Base-by-base conservation (phyloP, 1,139 yeast species). In the Debaryomyces psychrophilus region DNA sequence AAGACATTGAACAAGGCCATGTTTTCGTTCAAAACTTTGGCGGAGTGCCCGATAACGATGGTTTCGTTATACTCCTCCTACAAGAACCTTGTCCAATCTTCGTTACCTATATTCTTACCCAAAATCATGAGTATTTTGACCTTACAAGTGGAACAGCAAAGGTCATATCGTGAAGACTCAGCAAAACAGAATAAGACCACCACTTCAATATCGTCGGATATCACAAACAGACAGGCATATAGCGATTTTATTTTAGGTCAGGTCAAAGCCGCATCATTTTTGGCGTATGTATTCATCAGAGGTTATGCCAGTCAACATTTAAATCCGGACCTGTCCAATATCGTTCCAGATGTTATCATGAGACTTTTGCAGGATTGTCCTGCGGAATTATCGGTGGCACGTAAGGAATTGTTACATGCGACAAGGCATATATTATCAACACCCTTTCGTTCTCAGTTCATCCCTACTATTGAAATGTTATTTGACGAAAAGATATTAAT, bases 21-120 rank as follows among this genome's bases (percentile, higher is more conserved):
- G 79, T 75, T 66, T 58, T 90, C 98, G 1, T 93, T 93, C 73
- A 92, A 90, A 61, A 90, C 95, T 8, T 77, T 93, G 49, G 90
- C 97, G 0, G 99, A 95, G 65, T 92, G 98, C 62, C 99, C 99
- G 5, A 92, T 95, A 35, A 92, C 96, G 8, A 88, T 95, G 82
- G 99, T 95, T 2, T 82, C 96, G 6, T 74, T 95, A 45, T 90
- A 89, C 58, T 87, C 96, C 1, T 85, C 96, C 0, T 92, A 92
- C 68, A 89, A 90, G 61, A 82, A 82, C 37, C 69, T 90, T 45
- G 89, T 88, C 2, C 80, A 81, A 42, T 72, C 87, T 0, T 82
- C 93, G 1, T 73, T 93, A 36, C 90, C 95, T 1, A 73, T 71
- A 15, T 89, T 93, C 54, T 79, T 93, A 47, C 97, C 98, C 0